Evolutionary conservation across 768 basidiomycete genomes (phyloP).

Genomic region (Leucocoprinus leucothites): DNA sequence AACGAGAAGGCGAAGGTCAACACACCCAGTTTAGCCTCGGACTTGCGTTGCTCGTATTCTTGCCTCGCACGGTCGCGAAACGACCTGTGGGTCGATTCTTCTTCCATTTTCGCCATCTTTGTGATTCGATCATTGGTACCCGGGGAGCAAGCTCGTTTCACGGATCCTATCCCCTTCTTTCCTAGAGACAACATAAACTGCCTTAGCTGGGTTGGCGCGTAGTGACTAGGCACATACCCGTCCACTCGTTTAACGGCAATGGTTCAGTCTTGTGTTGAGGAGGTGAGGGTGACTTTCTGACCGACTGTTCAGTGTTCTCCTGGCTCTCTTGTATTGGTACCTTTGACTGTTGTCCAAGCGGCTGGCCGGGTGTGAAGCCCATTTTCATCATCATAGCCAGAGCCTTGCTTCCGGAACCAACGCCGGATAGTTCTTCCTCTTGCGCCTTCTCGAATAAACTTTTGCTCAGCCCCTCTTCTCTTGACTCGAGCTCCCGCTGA

Average conservation of each 20-base stretch:
- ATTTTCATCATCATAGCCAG: constrained; percentile 91
- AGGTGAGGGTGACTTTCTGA: constrained; percentile 14
- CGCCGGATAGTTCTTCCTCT: constrained; percentile 56
- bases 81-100: constrained; percentile 48
- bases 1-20: constrained; percentile 7
- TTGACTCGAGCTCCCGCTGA: constrained; percentile 69
- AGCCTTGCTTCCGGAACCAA: constrained; percentile 65
- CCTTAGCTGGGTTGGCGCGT: background rate
- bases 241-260: constrained; percentile 76
- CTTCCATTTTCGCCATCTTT: constrained; percentile 77
- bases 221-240: constrained; percentile 46
- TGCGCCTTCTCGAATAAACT: constrained; percentile 78
- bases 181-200: constrained; percentile 40
- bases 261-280: constrained; percentile 58
- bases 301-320: constrained; percentile 8
- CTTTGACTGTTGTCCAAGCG: constrained; percentile 44
- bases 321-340: background rate
- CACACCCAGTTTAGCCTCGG: constrained; percentile 62
- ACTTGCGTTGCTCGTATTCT: constrained; percentile 75
- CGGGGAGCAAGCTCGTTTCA: constrained; percentile 69
- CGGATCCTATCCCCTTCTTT: constrained; percentile 71
- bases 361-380: constrained; percentile 86
- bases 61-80: constrained; percentile 70
- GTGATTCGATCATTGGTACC: constrained; percentile 58
- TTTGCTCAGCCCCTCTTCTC: constrained; percentile 74